A percentile compares a stretch with the other conserved stretches of the same genome.
Evolutionary conservation across 1,284 basidiomycete genomes (phyloP).

Genomic region (Trichosporon ovoides): DNA sequence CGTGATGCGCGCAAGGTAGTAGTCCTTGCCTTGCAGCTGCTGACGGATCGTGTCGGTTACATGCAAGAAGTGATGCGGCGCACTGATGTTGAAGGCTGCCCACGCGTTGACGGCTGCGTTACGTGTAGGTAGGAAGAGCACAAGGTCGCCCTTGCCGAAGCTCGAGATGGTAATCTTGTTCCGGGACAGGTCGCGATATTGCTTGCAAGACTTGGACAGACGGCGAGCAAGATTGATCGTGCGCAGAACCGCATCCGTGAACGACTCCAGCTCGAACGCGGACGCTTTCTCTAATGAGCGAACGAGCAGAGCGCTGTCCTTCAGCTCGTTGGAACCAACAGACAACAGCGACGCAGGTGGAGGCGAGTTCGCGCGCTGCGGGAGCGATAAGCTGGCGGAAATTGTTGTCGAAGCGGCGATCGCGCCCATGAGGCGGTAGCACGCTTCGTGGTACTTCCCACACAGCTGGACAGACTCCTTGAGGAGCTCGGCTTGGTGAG

Average conservation of each 20-base stretch:
- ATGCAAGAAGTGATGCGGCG: conserved; percentile 94
- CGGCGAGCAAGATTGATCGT: conserved; percentile 81
- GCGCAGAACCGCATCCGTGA: conserved; percentile 71
- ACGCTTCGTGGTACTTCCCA: conserved; percentile 42
- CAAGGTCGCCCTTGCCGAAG: conserved; percentile 83
- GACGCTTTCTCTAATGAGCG: conserved; percentile 44
- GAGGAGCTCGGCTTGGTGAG: conserved; percentile 33
- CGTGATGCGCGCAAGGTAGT: conserved; percentile 88
- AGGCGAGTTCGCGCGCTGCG: conserved; percentile 18
- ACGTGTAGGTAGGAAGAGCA: conserved; percentile 89
- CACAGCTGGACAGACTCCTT: conserved; percentile 42
- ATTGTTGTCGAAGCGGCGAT: conserved; percentile 46
- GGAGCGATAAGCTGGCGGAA: conserved; percentile 31
- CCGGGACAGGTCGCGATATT: conserved; percentile 83
- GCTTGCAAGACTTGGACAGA: conserved; percentile 93
- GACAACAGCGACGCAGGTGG: conserved; percentile 8
- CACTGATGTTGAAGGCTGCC: conserved; percentile 94
- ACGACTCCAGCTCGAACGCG: conserved; percentile 73
- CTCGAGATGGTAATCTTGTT: conserved; percentile 91
- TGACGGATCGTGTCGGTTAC: conserved; percentile 77
- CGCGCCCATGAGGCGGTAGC: conserved; percentile 34
- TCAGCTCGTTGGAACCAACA: conserved; percentile 22
- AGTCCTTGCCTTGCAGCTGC: conserved; percentile 78
- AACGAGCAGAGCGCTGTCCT: conserved; percentile 31
- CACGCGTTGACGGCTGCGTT: conserved; percentile 88